These are phyloP conservation scores for Saururus chinensis DNA, from an alignment of 164 flowering plant species.

Conservation along the genomic window DNA sequence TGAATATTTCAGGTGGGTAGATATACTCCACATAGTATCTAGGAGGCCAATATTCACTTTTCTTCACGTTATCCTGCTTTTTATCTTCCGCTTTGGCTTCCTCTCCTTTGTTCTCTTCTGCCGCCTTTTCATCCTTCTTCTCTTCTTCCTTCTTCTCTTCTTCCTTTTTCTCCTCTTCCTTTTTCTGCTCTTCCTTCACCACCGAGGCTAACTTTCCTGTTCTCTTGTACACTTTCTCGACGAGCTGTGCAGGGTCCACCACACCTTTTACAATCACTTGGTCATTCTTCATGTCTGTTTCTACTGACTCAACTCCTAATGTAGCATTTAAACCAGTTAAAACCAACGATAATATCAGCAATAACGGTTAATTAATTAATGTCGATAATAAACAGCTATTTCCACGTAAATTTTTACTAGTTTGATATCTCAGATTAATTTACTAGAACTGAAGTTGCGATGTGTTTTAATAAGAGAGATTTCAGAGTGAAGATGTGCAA, in stretches of 20 bases:
- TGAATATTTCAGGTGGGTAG: conserved; percentile 54
- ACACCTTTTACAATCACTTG: conserved; percentile 63
- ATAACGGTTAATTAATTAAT: no score
- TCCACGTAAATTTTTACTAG: no score
- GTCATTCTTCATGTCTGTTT: conserved; percentile 36
- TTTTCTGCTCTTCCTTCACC: conserved; percentile 22
- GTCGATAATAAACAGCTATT: no score
- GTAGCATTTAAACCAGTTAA: no score
- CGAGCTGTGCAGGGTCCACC: conserved; percentile 51
- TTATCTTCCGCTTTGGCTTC: conserved; percentile 33
- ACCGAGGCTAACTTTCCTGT: conserved; percentile 53
- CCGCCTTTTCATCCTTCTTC: conserved; percentile 22
- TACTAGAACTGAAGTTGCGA: no score
- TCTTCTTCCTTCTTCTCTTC: conserved; percentile 25
- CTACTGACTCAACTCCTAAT: conserved; percentile 73
- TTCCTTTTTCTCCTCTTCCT: conserved; percentile 38
- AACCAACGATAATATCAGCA: no score
- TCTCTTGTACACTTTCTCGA: conserved; percentile 47
- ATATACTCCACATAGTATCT: conserved; percentile 37
- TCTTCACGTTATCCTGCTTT: conserved; percentile 32
- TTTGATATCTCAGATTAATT: no score
- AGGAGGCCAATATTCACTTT: conserved; percentile 54
- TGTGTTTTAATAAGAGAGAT: no score
- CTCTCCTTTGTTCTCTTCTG: conserved; percentile 22
- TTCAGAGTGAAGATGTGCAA: not conserved